A percentile compares a stretch with the other conserved stretches of the same genome.
phyloP scores from a whole-genome alignment of 768 basidiomycete species.

The Phaffia tasmanica region DNA sequence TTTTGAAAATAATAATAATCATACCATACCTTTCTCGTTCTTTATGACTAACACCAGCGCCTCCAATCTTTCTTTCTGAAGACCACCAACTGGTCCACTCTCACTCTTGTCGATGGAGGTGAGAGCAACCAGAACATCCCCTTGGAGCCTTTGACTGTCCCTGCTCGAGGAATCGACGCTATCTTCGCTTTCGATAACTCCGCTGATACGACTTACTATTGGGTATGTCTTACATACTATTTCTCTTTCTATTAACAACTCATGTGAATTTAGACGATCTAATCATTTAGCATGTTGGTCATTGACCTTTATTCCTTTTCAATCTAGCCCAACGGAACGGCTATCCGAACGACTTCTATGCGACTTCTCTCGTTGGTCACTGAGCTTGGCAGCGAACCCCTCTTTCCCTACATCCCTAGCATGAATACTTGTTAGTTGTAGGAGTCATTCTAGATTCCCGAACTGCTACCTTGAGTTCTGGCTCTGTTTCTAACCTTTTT shows the following conservation, averaged over 20 bases:
- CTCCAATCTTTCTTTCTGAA: slow-evolving; percentile 14
- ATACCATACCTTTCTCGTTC: background rate
- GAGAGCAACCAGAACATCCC: slow-evolving; percentile 35
- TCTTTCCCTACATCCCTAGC: slow-evolving; percentile 36
- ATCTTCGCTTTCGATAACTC: slow-evolving; percentile 62
- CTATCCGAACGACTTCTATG: slow-evolving; percentile 13
- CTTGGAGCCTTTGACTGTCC: slow-evolving; percentile 57
- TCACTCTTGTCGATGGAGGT: slow-evolving; percentile 38
- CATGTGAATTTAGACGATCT: slow-evolving; percentile 39
- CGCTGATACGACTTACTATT: slow-evolving; percentile 43
- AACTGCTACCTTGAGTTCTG: slow-evolving; percentile 24
- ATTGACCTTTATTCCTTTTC: slow-evolving; percentile 25
- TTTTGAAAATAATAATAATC: background rate
- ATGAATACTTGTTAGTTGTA: slow-evolving; percentile 29
- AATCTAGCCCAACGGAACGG: slow-evolving; percentile 17
- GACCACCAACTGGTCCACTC: slow-evolving; percentile 31
- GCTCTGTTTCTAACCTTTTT: slow-evolving; percentile 3
- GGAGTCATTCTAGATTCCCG: slow-evolving; percentile 28
- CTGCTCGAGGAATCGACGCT: slow-evolving; percentile 57
- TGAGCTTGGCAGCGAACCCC: slow-evolving; percentile 6
- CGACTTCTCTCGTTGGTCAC: slow-evolving; percentile 1
- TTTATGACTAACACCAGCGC: background rate
- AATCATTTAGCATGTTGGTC: slow-evolving; percentile 23
- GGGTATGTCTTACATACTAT: slow-evolving; percentile 32
- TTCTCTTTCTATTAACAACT: slow-evolving; percentile 42